Evolutionary conservation across 768 basidiomycete species (phyloP).

Genomic region (Russula dissimulans): DNA sequence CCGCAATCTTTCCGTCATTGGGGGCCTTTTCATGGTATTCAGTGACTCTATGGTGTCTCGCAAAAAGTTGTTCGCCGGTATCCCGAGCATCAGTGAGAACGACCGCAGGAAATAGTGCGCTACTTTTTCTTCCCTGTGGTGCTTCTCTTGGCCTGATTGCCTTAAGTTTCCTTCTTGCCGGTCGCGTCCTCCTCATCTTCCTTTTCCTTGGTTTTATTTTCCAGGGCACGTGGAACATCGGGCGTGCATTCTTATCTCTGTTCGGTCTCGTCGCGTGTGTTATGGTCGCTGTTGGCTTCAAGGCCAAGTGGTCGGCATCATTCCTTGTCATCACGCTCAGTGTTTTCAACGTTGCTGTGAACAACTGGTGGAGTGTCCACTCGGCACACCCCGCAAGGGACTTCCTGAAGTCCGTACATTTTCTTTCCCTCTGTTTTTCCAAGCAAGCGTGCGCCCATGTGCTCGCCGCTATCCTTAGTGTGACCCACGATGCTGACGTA

Average conservation of each 20-base stretch:
- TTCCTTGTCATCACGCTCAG: constrained; percentile 91
- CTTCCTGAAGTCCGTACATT: constrained; percentile 81
- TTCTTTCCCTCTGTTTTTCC: neutral
- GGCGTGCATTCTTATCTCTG: constrained; percentile 79
- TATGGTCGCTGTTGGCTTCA: constrained; percentile 98
- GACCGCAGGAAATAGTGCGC: constrained; percentile 97
- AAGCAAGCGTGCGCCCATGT: neutral
- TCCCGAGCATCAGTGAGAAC: constrained; percentile 84
- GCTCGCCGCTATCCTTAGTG: neutral
- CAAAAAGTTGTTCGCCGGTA: constrained; percentile 82
- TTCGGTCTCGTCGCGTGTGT: constrained; percentile 85
- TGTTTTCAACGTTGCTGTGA: constrained; percentile 94
- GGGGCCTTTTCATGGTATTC: constrained; percentile 98
- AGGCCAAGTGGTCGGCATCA: constrained; percentile 96
- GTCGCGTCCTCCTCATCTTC: constrained; percentile 96
- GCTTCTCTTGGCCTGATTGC: neutral
- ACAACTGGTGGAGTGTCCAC: constrained; percentile 97
- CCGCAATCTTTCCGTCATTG: constrained; percentile 94
- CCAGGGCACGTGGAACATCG: constrained; percentile 85
- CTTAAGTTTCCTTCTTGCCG: constrained; percentile 87
- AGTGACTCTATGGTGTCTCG: constrained; percentile 87
- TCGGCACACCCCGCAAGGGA: constrained; percentile 90
- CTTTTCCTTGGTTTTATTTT: constrained; percentile 97
- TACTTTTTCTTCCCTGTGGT: neutral
- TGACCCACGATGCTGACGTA: constrained; percentile 17